Percentiles rank a stretch among this genome's conserved stretches.
Conservation (phyloP, 129 eudicot genomes). For the Pseudognaphalium luteoalbum region DNA sequence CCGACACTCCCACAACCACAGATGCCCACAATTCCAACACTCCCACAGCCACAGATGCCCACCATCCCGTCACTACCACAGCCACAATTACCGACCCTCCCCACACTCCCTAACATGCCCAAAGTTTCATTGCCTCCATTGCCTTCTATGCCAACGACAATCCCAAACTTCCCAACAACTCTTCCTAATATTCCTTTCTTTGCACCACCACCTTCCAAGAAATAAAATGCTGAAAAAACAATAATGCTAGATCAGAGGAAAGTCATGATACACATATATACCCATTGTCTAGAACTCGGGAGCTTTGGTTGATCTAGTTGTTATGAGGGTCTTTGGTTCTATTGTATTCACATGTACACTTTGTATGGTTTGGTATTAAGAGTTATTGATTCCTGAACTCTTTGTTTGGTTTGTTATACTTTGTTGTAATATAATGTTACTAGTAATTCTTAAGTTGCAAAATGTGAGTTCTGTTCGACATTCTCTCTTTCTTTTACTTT, state of each 20-base stretch:
- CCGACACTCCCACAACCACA: slow-evolving; percentile 23
- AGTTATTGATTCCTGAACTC: neutral
- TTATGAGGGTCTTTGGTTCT: neutral
- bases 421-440: slow-evolving; percentile 3
- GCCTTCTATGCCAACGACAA: slow-evolving; percentile 25
- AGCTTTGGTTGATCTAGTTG: neutral
- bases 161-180: slow-evolving; percentile 33
- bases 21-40: slow-evolving; percentile 22
- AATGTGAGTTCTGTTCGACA: neutral
- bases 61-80: slow-evolving; percentile 14
- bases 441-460: neutral
- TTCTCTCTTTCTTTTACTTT: neutral
- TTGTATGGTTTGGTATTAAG: neutral
- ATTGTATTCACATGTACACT: no score
- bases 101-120: slow-evolving; percentile 19
- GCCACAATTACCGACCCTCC: slow-evolving; percentile 24
- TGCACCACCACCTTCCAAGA: slow-evolving; percentile 31
- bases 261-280: neutral
- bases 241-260: neutral
- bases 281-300: neutral
- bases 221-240: neutral
- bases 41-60: slow-evolving; percentile 13
- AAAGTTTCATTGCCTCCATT: slow-evolving; percentile 28
- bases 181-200: slow-evolving; percentile 28
- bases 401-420: neutral